A percentile compares a stretch with the other conserved stretches of the same genome.
These are phyloP conservation scores for Conticribra guillardii DNA, from an alignment of 108 stramenopile genomes.

Conservation along the genomic window DNA sequence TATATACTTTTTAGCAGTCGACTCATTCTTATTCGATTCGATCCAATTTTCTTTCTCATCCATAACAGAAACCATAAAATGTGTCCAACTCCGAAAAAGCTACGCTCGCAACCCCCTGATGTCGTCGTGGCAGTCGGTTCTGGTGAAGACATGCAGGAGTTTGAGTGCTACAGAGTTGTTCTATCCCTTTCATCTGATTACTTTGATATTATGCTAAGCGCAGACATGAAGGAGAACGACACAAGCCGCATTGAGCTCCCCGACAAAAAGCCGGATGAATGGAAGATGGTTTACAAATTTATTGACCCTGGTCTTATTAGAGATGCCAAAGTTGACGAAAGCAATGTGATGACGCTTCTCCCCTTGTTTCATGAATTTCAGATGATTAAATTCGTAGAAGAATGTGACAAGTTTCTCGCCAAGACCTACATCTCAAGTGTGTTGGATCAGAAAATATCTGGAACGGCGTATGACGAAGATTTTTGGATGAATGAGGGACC, in stretches of 20 bases:
- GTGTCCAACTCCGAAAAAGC: neutral
- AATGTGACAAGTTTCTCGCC: conserved; percentile 4
- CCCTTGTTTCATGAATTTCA: conserved; percentile 15
- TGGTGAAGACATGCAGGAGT: conserved; percentile 13
- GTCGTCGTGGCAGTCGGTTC: conserved; percentile 14
- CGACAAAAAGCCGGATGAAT: conserved; percentile 21
- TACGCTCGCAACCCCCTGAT: neutral
- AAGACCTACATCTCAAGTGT: neutral
- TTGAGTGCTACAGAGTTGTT: conserved; percentile 16
- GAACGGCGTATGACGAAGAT: conserved; percentile 10
- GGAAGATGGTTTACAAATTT: conserved; percentile 14
- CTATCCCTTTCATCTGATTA: neutral
- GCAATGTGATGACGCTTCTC: conserved; percentile 1
- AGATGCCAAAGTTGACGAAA: neutral
- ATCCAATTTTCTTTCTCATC: too few species aligned
- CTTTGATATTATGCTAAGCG: conserved; percentile 16
- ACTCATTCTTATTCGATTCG: too few species aligned
- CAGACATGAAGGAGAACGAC: conserved; percentile 3
- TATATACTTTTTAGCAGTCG: too few species aligned
- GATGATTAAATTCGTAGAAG: neutral
- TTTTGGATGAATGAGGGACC: too few species aligned
- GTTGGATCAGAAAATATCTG: neutral
- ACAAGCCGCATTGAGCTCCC: conserved; percentile 14
- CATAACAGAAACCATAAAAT: too few species aligned
- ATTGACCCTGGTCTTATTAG: neutral